phyloP scores from a whole-genome alignment of 148 eudicot genomes.

The Fallopia convolvulus region DNA sequence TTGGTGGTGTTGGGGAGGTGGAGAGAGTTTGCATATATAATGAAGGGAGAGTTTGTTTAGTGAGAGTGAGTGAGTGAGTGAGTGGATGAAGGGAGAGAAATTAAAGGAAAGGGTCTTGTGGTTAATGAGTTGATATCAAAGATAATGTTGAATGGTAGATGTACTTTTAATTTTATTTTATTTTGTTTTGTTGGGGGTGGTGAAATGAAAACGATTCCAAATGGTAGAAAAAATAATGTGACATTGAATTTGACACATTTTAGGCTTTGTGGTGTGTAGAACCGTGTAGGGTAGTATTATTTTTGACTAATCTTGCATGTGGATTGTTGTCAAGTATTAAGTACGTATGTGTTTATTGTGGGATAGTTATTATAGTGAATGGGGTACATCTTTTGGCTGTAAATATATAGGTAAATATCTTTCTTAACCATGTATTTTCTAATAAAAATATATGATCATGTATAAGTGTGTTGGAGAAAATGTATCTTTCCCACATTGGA shows the following conservation, averaged over 20 bases:
- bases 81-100: not conserved
- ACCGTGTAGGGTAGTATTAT: not conserved
- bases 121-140: constrained; percentile 8
- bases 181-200: not conserved
- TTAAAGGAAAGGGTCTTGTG: not conserved
- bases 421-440: too few relatives aligned
- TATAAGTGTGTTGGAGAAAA: too few relatives aligned
- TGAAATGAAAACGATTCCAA: not conserved
- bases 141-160: constrained; percentile 7
- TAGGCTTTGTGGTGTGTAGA: not conserved
- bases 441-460: too few relatives aligned
- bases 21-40: not conserved
- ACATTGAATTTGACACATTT: constrained; percentile 2
- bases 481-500: too few relatives aligned
- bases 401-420: too few relatives aligned
- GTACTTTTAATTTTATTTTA: constrained; percentile 4
- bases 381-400: not conserved
- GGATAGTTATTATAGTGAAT: not conserved
- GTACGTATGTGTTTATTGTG: not conserved
- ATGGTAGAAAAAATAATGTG: not conserved
- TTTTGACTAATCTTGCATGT: not conserved
- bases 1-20: not conserved
- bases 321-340: not conserved
- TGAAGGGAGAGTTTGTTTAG: not conserved
- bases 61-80: not conserved